phyloP scores from a whole-genome alignment of 345 rosid genomes.

The Isatis tinctoria region DNA sequence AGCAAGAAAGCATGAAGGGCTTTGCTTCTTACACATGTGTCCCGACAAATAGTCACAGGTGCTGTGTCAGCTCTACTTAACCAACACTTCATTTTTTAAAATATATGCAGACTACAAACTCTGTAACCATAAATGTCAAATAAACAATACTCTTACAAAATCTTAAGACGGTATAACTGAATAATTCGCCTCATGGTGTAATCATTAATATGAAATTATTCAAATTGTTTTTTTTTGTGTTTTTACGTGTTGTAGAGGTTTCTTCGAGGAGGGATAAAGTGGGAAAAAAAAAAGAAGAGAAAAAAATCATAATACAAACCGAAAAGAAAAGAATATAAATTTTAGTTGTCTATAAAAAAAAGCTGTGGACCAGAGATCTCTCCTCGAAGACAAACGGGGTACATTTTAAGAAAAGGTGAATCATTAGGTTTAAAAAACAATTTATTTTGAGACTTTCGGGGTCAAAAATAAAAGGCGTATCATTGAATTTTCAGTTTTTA shows the following conservation, averaged over 20 bases:
- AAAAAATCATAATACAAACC: conserved; percentile 10
- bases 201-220: not conserved
- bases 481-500: conserved; percentile 12
- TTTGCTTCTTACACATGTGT: conserved; percentile 36
- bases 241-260: conserved; percentile 15
- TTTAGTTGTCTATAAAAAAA: not conserved
- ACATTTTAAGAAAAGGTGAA: conserved; percentile 25
- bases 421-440: conserved; percentile 33
- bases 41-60: conserved; percentile 42
- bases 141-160: not conserved
- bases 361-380: conserved; percentile 16
- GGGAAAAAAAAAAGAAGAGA: not conserved
- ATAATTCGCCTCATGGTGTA: not conserved
- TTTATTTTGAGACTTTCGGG: conserved; percentile 41
- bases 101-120: not conserved
- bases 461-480: conserved; percentile 40
- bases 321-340: conserved; percentile 15
- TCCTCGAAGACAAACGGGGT: conserved; percentile 31
- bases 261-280: conserved; percentile 57
- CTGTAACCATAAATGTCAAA: not conserved
- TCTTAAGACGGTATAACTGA: not conserved
- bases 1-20: conserved; percentile 27
- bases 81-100: conserved; percentile 5
- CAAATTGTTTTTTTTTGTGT: not conserved
- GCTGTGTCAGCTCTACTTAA: conserved; percentile 23